Percentiles rank a stretch among this genome's conserved stretches.
These are phyloP conservation scores for Colletotrichum lentis DNA, from an alignment of 2,329 filamentous ascomycete species.

Conservation along the genomic window DNA sequence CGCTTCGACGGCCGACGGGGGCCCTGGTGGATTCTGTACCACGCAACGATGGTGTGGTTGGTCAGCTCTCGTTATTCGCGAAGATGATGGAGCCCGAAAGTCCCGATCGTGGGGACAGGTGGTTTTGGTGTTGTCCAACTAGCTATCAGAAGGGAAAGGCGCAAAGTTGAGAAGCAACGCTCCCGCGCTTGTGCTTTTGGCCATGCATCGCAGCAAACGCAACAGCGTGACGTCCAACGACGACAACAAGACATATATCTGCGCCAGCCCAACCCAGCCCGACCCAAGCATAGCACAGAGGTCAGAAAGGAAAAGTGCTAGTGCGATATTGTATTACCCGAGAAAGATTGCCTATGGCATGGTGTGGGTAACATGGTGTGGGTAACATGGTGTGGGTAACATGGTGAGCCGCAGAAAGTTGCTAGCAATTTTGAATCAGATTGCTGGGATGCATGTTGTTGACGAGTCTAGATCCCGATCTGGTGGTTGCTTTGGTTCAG, in stretches of 20 bases:
- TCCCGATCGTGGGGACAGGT: background rate
- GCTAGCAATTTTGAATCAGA: background rate
- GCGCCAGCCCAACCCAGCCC: background rate
- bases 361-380: background rate
- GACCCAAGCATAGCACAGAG: background rate
- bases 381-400: too few relatives aligned
- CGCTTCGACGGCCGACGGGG: background rate
- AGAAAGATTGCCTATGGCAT: background rate
- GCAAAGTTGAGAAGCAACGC: background rate
- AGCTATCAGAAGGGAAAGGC: background rate
- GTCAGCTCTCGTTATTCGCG: background rate
- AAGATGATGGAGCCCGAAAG: background rate
- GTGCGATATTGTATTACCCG: background rate
- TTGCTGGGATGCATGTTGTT: slow-evolving; percentile 1
- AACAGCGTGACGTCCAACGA: background rate
- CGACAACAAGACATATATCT: background rate
- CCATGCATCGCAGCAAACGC: background rate
- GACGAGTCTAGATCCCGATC: background rate
- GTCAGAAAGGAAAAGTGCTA: background rate
- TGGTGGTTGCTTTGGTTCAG: background rate
- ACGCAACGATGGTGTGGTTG: slow-evolving; percentile 1
- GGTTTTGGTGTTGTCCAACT: background rate
- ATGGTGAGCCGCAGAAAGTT: background rate
- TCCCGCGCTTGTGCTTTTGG: background rate
- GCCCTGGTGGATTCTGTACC: background rate